These are phyloP conservation scores for Cadophora sp. DNA, from an alignment of 2,329 filamentous ascomycete genomes.

Conservation along the genomic window DNA sequence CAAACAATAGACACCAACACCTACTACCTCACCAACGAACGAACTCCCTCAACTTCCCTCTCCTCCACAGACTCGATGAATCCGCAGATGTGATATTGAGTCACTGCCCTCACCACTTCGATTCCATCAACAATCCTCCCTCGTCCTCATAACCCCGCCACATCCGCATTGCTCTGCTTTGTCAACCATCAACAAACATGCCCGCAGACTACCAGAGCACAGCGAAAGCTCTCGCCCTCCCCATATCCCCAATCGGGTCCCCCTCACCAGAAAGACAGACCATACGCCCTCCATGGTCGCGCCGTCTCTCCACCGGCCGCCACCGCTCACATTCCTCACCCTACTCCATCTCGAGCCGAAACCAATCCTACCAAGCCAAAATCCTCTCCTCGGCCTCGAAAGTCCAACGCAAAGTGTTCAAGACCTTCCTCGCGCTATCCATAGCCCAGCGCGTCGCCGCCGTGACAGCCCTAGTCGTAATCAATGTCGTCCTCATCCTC, in stretches of 20 bases:
- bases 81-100: conserved; percentile 12
- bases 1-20: conserved; percentile 5
- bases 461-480: conserved; percentile 55
- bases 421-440: conserved; percentile 62
- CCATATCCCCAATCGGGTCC: conserved; percentile 53
- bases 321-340: conserved; percentile 31
- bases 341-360: conserved; percentile 30
- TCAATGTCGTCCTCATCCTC: conserved; percentile 64
- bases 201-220: conserved; percentile 59
- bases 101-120: conserved; percentile 1
- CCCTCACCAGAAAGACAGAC: conserved; percentile 50
- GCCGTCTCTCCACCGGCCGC: conserved; percentile 49
- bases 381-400: conserved; percentile 57
- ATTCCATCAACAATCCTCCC: not conserved
- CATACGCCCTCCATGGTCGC: conserved; percentile 59
- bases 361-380: conserved; percentile 48
- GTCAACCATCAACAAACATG: conserved; percentile 49
- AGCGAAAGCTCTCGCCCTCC: conserved; percentile 56
- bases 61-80: conserved; percentile 3
- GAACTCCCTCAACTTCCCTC: not conserved
- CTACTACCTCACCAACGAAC: not conserved
- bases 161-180: conserved; percentile 30
- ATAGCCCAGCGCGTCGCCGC: conserved; percentile 68
- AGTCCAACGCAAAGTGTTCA: conserved; percentile 56
- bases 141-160: conserved; percentile 15